phyloP scores from a whole-genome alignment of 768 basidiomycete genomes.

The Mycena alexandri region DNA sequence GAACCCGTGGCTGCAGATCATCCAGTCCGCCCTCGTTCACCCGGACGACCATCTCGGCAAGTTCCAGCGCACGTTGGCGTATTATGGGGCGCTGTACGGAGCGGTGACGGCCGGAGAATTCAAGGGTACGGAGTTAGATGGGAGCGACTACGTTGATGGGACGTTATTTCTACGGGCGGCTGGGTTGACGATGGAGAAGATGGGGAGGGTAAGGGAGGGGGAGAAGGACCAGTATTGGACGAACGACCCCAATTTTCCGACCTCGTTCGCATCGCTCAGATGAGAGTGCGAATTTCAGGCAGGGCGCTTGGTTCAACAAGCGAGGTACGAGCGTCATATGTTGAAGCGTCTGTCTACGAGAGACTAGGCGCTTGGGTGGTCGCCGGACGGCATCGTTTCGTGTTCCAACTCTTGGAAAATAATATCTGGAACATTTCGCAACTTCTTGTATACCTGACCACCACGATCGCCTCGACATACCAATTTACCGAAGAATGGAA shows the following conservation, averaged over 20 bases:
- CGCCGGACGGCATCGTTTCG: slow-evolving; percentile 2
- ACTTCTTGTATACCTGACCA: no score
- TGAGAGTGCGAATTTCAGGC: not conserved
- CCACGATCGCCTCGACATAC: no score
- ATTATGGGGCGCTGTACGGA: slow-evolving; percentile 47
- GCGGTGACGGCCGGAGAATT: slow-evolving; percentile 55
- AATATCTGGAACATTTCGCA: no score
- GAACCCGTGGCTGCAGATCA: slow-evolving; percentile 56
- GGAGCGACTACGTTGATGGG: slow-evolving; percentile 69
- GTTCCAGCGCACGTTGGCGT: slow-evolving; percentile 53
- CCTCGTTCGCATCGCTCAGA: slow-evolving; percentile 5
- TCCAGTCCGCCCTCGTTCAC: slow-evolving; percentile 53
- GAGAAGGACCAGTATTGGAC: slow-evolving; percentile 28
- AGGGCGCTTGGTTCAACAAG: slow-evolving; percentile 1
- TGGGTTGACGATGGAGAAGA: slow-evolving; percentile 61
- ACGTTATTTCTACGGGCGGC: slow-evolving; percentile 72
- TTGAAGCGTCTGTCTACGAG: no score
- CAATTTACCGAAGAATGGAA: no score
- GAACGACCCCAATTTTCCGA: not conserved
- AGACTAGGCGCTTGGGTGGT: slow-evolving; percentile 3
- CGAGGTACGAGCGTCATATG: no score
- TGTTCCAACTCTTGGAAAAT: no score
- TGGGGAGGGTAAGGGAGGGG: slow-evolving; percentile 55
- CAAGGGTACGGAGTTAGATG: slow-evolving; percentile 57
- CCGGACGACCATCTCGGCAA: slow-evolving; percentile 57